phyloP scores from a whole-genome alignment of 2,329 filamentous ascomycete species.

The Exophiala xenobiotica region DNA sequence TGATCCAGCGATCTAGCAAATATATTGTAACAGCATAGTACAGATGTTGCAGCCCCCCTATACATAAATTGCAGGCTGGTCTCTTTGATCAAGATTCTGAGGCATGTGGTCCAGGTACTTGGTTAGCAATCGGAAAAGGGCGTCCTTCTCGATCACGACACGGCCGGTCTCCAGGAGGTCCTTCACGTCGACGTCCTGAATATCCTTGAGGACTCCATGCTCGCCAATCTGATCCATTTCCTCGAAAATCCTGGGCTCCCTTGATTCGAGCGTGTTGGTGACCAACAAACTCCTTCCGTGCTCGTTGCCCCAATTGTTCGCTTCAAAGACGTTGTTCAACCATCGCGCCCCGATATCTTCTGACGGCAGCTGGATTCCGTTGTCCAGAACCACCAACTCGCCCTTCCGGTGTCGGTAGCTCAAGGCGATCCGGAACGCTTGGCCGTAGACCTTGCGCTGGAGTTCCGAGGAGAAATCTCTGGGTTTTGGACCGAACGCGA shows the following conservation, averaged over 20 bases:
- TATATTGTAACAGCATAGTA: no score
- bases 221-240: slow-evolving; percentile 64
- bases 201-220: slow-evolving; percentile 67
- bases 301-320: slow-evolving; percentile 67
- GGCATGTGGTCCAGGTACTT: not conserved
- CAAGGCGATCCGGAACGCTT: slow-evolving; percentile 90
- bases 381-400: slow-evolving; percentile 81
- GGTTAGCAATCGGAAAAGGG: slow-evolving; percentile 58
- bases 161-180: slow-evolving; percentile 82
- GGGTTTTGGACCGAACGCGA: slow-evolving; percentile 84
- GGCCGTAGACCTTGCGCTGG: slow-evolving; percentile 87
- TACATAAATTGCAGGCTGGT: no score
- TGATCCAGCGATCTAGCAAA: no score
- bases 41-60: no score
- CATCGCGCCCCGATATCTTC: slow-evolving; percentile 54
- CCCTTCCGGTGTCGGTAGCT: slow-evolving; percentile 87
- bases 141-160: slow-evolving; percentile 80
- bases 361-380: slow-evolving; percentile 65
- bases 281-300: slow-evolving; percentile 74
- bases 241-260: slow-evolving; percentile 50
- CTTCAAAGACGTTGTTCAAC: slow-evolving; percentile 65
- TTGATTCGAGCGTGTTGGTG: slow-evolving; percentile 46
- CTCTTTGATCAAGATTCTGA: no score
- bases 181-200: slow-evolving; percentile 90
- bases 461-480: slow-evolving; percentile 84